Conservation (phyloP, 345 rosid species). For the Aquilaria sinensis region DNA sequence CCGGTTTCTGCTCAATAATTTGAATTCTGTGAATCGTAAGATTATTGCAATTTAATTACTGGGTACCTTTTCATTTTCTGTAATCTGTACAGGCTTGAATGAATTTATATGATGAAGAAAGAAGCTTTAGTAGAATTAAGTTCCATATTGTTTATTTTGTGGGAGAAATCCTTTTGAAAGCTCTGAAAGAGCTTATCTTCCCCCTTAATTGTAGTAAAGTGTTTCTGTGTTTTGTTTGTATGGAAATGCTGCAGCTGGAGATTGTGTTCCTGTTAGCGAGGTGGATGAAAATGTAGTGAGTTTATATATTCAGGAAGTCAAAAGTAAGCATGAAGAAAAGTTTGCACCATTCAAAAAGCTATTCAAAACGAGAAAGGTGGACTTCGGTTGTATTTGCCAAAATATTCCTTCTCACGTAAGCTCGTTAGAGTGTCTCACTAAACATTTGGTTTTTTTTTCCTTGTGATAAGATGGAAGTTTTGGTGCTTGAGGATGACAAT, state of each 20-base stretch:
- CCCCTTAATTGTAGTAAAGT: background rate
- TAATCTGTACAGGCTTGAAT: background rate
- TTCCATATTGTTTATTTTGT: background rate
- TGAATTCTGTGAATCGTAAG: background rate
- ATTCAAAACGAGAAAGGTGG: constrained; percentile 41
- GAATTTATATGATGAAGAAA: background rate
- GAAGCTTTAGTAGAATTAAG: background rate
- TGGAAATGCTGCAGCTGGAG: constrained; percentile 37
- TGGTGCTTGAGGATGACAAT: constrained; percentile 64
- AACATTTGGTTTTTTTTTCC: constrained; percentile 10
- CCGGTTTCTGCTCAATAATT: background rate
- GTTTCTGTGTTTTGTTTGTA: background rate
- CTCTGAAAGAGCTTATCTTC: too few relatives aligned
- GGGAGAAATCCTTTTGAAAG: too few relatives aligned
- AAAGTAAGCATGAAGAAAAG: constrained; percentile 33
- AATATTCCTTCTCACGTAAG: background rate
- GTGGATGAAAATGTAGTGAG: constrained; percentile 64
- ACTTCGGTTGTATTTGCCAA: background rate
- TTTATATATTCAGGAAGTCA: constrained; percentile 56
- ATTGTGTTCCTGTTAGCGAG: constrained; percentile 48
- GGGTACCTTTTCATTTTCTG: background rate
- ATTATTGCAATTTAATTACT: background rate
- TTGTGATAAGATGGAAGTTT: constrained; percentile 51
- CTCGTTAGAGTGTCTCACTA: background rate
- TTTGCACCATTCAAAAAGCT: constrained; percentile 49